Conservation (phyloP, 371 early-diverging fungal species). For the Mortierella sp. region DNA sequence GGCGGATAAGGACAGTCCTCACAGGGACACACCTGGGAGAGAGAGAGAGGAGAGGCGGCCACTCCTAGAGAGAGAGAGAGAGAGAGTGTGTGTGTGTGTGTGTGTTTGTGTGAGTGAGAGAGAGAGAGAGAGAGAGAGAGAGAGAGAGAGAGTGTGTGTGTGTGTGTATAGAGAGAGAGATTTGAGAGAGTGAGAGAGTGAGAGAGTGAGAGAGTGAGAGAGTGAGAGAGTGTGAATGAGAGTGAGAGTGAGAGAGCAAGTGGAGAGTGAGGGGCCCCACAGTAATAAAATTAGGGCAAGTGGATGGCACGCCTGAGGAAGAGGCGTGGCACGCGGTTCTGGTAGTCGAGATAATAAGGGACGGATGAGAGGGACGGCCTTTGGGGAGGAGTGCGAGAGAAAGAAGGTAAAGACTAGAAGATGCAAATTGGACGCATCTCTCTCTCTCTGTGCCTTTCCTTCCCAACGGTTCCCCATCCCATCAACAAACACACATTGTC, state of each 20-base stretch:
- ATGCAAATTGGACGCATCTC: slow-evolving; percentile 9
- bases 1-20: no score
- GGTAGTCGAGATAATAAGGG: slow-evolving; percentile 1
- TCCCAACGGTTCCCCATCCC: slow-evolving; percentile 40
- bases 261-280: neutral
- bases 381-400: neutral
- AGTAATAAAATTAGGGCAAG: no score
- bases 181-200: neutral
- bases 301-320: no score
- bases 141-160: no score
- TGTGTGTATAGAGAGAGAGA: no score
- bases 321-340: neutral
- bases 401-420: neutral
- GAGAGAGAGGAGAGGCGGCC: no score
- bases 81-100: no score
- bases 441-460: slow-evolving; percentile 31
- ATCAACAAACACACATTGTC: slow-evolving; percentile 11
- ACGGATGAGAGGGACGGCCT: no score
- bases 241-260: no score
- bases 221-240: neutral
- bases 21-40: no score
- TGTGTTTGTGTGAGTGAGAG: no score
- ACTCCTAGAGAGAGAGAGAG: neutral
- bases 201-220: neutral
- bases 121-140: neutral